A percentile compares a stretch with the other conserved stretches of the same genome.
Conservation (phyloP, 495 filamentous ascomycete species). For the Letharia lupina region DNA sequence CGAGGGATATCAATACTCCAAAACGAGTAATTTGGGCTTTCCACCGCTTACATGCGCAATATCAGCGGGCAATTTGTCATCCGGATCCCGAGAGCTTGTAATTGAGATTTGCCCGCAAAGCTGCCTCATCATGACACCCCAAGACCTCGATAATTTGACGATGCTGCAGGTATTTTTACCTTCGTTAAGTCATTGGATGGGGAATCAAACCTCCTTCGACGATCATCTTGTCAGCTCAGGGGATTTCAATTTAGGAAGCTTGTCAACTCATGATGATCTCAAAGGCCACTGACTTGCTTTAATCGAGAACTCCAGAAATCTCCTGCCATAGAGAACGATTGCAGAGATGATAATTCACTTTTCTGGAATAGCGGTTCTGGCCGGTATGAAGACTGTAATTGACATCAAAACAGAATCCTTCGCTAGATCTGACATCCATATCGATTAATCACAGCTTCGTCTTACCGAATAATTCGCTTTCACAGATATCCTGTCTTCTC, state of each 20-base stretch:
- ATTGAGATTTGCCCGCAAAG: neutral
- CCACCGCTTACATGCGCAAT: neutral
- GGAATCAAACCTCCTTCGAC: neutral
- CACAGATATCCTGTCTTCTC: no score
- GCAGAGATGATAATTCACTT: neutral
- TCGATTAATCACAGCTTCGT: neutral
- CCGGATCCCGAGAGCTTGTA: neutral
- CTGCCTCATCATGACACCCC: neutral
- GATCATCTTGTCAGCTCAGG: neutral
- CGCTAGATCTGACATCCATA: neutral
- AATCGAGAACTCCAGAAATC: neutral
- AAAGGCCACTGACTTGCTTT: neutral
- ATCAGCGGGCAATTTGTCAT: neutral
- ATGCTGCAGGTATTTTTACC: neutral
- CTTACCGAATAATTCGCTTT: no score
- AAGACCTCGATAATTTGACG: neutral
- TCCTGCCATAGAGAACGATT: neutral
- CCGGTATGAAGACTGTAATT: neutral
- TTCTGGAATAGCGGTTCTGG: neutral
- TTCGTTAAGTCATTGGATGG: neutral
- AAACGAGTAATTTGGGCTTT: neutral
- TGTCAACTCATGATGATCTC: neutral
- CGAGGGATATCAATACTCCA: neutral
- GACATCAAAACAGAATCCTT: neutral
- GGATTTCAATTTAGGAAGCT: neutral